Conservation (phyloP, 2,329 filamentous ascomycete species). For the Aspergillus fumigatiaffinis region DNA sequence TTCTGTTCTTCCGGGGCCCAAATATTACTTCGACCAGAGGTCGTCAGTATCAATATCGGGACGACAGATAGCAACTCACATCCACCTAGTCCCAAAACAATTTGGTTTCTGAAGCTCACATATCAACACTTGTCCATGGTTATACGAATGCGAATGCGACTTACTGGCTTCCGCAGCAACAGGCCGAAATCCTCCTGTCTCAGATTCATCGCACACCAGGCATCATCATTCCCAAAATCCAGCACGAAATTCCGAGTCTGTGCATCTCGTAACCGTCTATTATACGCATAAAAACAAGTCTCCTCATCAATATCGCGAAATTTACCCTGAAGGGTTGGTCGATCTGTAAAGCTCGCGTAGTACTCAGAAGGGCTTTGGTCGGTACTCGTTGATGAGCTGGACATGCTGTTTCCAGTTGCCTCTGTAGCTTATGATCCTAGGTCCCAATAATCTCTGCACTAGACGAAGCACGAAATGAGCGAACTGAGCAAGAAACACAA, state of each 20-base stretch:
- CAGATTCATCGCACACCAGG: conserved; percentile 39
- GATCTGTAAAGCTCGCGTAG: conserved; percentile 25
- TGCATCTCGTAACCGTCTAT: conserved; percentile 25
- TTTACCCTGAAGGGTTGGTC: conserved; percentile 17
- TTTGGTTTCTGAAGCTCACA: conserved; percentile 38
- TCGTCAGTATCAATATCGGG: conserved; percentile 5
- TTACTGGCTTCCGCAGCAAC: conserved; percentile 32
- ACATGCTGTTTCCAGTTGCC: conserved; percentile 7
- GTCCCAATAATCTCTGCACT: neutral
- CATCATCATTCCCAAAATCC: conserved; percentile 42
- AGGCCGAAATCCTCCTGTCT: conserved; percentile 30
- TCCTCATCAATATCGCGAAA: conserved; percentile 39
- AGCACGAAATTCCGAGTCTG: conserved; percentile 40
- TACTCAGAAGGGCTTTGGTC: conserved; percentile 25
- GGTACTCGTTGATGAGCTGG: conserved; percentile 7
- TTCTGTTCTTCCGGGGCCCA: conserved; percentile 63
- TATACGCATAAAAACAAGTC: conserved; percentile 26
- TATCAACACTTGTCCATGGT: neutral
- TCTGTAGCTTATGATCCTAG: neutral
- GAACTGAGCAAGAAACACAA: neutral
- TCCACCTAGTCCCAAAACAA: conserved; percentile 62
- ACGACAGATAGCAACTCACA: conserved; percentile 46
- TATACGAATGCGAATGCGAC: conserved; percentile 5
- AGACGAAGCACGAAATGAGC: neutral
- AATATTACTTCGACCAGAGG: conserved; percentile 52